phyloP scores from a whole-genome alignment of 257 asterid genomes.

The Nicotiana noctiflora region DNA sequence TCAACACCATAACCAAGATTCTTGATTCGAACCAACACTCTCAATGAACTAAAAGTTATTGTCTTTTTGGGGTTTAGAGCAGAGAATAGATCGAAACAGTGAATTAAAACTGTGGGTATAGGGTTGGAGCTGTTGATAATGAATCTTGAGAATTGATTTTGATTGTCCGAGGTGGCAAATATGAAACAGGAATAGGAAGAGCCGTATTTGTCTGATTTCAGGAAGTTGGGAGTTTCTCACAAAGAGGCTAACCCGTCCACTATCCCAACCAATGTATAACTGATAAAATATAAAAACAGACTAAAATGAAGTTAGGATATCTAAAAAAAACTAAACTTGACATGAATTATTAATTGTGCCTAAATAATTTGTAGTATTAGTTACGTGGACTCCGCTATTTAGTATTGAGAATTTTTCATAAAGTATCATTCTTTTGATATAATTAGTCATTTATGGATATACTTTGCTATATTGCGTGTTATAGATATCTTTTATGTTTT shows the following conservation, averaged over 20 bases:
- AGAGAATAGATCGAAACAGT: not conserved
- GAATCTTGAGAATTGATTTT: not conserved
- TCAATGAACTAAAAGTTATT: not conserved
- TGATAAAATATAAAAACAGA: no score
- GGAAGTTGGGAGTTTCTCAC: not conserved
- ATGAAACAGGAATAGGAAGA: not conserved
- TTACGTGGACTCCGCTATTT: no score
- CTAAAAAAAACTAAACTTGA: no score
- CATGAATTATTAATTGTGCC: no score
- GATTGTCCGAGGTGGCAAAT: not conserved
- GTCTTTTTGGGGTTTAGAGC: not conserved
- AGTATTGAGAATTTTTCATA: no score
- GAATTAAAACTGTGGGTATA: not conserved
- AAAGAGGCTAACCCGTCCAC: not conserved
- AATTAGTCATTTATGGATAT: no score
- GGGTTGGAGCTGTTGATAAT: not conserved
- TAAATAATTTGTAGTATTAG: no score
- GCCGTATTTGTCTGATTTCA: not conserved
- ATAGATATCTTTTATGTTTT: no score
- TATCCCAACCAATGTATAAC: not conserved
- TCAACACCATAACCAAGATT: conserved; percentile 11
- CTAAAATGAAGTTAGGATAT: no score
- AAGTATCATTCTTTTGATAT: no score
- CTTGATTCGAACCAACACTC: not conserved
- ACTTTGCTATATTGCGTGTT: no score